Evolutionary conservation across 257 asterid species (phyloP).

Genomic region (Solanum pennellii): DNA sequence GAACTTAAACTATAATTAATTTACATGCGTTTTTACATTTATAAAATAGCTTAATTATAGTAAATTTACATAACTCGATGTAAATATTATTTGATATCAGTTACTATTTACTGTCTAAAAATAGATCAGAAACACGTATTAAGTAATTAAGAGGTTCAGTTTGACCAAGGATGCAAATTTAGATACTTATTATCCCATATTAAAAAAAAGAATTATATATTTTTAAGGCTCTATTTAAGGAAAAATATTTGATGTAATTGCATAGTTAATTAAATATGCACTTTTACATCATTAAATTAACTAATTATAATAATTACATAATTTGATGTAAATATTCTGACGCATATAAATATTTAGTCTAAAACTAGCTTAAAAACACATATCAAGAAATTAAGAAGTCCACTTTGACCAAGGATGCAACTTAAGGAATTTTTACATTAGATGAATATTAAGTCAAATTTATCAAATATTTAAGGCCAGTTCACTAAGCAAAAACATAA

Average conservation of each 20-base stretch:
- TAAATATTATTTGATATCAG: rapidly evolving
- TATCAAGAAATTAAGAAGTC: background rate
- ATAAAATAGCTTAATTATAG: background rate
- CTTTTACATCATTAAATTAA: background rate
- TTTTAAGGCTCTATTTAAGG: background rate
- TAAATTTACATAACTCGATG: background rate
- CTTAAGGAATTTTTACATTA: background rate
- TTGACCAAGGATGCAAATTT: background rate
- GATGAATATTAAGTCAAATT: background rate
- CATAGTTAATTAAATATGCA: background rate
- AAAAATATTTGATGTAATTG: background rate
- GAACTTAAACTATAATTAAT: too few species aligned
- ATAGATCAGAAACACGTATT: background rate
- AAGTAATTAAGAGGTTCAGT: background rate
- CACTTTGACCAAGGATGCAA: background rate
- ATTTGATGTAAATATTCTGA: background rate
- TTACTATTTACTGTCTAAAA: background rate
- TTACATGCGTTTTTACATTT: background rate
- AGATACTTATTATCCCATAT: background rate
- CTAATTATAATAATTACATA: background rate
- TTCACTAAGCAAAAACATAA: background rate
- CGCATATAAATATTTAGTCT: background rate
- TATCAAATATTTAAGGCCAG: background rate
- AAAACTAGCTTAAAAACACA: background rate
- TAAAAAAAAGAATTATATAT: background rate